Evolutionary conservation across 1,139 yeast genomes (phyloP).

Genomic region (Groenewaldozyma sp.): DNA sequence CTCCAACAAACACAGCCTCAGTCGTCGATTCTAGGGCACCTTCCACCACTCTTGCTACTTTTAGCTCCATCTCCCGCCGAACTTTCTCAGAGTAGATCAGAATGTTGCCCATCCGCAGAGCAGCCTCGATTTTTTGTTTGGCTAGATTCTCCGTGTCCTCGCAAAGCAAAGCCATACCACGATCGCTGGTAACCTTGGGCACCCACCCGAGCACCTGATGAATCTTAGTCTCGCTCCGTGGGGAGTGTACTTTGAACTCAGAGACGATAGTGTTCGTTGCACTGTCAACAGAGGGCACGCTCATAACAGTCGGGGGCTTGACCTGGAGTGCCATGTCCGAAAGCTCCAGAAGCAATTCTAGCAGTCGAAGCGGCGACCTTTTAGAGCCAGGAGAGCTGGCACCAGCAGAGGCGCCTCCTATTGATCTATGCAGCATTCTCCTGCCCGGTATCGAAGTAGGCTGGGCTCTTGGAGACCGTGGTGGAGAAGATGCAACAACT

Average conservation of each 20-base stretch:
- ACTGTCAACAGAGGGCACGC: slow-evolving; percentile 22
- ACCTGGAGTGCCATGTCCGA: slow-evolving; percentile 71
- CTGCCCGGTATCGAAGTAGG: slow-evolving; percentile 10
- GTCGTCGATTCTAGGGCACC: slow-evolving; percentile 50
- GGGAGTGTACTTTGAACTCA: slow-evolving; percentile 39
- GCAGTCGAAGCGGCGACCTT: slow-evolving; percentile 57
- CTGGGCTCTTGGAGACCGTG: slow-evolving; percentile 13
- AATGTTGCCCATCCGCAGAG: slow-evolving; percentile 69
- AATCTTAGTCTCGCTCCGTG: slow-evolving; percentile 61
- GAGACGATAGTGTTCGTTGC: slow-evolving; percentile 12
- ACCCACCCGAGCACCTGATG: slow-evolving; percentile 45
- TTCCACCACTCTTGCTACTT: slow-evolving; percentile 57
- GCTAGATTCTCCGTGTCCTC: slow-evolving; percentile 61
- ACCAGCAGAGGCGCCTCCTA: slow-evolving; percentile 6
- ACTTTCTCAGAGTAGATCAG: slow-evolving; percentile 72
- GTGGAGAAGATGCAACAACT: slow-evolving; percentile 13
- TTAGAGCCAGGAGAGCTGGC: slow-evolving; percentile 15
- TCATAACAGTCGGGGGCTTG: slow-evolving; percentile 41
- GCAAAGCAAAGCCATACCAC: slow-evolving; percentile 52
- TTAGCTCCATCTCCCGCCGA: slow-evolving; percentile 68
- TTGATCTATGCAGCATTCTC: slow-evolving; percentile 4
- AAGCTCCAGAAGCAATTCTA: slow-evolving; percentile 54
- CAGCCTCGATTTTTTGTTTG: slow-evolving; percentile 59
- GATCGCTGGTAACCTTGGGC: slow-evolving; percentile 41
- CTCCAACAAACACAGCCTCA: slow-evolving; percentile 14